Evolutionary conservation across 2,329 filamentous ascomycete species (phyloP).

Genomic region (Sporothrix globosa): DNA sequence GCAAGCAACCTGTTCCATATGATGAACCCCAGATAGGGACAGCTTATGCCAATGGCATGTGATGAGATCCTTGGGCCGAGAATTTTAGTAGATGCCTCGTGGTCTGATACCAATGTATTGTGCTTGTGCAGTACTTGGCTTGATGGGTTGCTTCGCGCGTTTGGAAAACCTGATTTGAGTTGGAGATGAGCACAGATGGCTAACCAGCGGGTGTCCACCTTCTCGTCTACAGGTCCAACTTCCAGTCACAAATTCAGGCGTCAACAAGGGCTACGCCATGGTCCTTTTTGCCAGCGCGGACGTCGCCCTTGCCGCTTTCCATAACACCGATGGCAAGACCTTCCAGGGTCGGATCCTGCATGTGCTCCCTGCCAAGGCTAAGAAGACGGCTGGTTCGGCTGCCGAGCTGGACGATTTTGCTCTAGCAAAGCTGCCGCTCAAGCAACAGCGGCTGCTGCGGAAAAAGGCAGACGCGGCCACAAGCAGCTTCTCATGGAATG

Average conservation of each 20-base stretch:
- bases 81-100: slow-evolving; percentile 99
- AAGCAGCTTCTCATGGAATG: slow-evolving; percentile 93
- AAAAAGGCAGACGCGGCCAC: slow-evolving; percentile 79
- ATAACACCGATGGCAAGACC: slow-evolving; percentile 76
- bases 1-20: slow-evolving; percentile 46
- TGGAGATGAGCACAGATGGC: neutral
- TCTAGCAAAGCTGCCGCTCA: slow-evolving; percentile 87
- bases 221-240: slow-evolving; percentile 74
- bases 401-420: slow-evolving; percentile 75
- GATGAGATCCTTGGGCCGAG: slow-evolving; percentile 85
- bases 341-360: slow-evolving; percentile 94
- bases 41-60: slow-evolving; percentile 91
- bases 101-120: slow-evolving; percentile 60
- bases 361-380: slow-evolving; percentile 80
- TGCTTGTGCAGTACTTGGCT: neutral
- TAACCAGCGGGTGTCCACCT: slow-evolving; percentile 14
- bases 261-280: slow-evolving; percentile 88
- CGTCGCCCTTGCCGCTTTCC: slow-evolving; percentile 77
- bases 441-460: slow-evolving; percentile 90
- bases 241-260: slow-evolving; percentile 70
- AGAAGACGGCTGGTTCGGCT: slow-evolving; percentile 62
- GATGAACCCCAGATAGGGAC: slow-evolving; percentile 99
- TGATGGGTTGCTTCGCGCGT: slow-evolving; percentile 22
- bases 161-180: neutral
- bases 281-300: slow-evolving; percentile 75